A percentile compares a stretch with the other conserved stretches of the same genome.
Conservation (phyloP, 352 stramenopile genomes). For the Plasmopara muralis region DNA sequence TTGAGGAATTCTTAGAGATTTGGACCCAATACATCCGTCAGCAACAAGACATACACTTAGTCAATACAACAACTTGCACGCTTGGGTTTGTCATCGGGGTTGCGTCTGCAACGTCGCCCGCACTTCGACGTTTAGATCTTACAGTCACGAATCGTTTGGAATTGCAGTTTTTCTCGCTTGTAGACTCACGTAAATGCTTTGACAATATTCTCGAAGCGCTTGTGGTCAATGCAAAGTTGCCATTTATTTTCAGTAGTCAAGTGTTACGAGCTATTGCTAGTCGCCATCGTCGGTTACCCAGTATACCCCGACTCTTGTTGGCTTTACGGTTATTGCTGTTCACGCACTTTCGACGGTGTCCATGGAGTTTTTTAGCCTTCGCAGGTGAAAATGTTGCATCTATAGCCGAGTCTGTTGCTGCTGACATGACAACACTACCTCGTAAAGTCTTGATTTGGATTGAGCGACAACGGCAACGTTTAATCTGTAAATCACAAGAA, state of each 20-base stretch:
- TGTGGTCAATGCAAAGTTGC: constrained; percentile 55
- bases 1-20: constrained; percentile 67
- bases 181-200: constrained; percentile 74
- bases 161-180: constrained; percentile 68
- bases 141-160: constrained; percentile 47
- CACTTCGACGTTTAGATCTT: constrained; percentile 56
- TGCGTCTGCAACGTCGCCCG: constrained; percentile 54
- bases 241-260: constrained; percentile 41
- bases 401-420: constrained; percentile 11
- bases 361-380: constrained; percentile 58
- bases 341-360: constrained; percentile 44
- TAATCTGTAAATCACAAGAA: constrained; percentile 9
- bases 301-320: constrained; percentile 53
- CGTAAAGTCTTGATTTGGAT: constrained; percentile 22
- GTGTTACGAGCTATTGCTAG: constrained; percentile 41
- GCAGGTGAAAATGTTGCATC: constrained; percentile 14
- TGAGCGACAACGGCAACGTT: constrained; percentile 10
- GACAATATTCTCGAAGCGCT: constrained; percentile 67
- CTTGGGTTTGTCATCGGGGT: constrained; percentile 68
- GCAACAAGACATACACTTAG: constrained; percentile 7
- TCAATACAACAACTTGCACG: constrained; percentile 5
- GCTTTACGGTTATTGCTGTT: constrained; percentile 57
- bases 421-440: constrained; percentile 15
- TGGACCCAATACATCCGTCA: constrained; percentile 49
- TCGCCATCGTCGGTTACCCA: constrained; percentile 54